phyloP scores from a whole-genome alignment of 805 yeast genomes.

The Ascoidea rubescens region DNA sequence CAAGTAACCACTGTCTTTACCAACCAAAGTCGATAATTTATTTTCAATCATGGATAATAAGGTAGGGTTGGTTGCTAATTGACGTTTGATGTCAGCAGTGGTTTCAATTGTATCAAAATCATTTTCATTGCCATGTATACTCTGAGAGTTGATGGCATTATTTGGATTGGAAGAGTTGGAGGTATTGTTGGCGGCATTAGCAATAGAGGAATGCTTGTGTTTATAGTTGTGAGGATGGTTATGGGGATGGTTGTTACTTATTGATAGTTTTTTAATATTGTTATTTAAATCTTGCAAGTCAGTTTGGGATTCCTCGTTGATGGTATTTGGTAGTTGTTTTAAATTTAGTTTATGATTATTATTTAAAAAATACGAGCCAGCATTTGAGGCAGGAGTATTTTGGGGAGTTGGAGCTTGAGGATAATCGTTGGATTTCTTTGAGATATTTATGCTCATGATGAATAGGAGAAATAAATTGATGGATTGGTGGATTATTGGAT shows the following conservation, averaged over 20 bases:
- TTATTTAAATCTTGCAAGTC: slow-evolving; percentile 20
- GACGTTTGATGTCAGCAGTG: slow-evolving; percentile 16
- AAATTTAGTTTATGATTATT: slow-evolving; percentile 25
- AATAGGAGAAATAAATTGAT: background rate
- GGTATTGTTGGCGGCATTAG: background rate
- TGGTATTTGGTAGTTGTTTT: slow-evolving; percentile 41
- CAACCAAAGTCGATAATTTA: slow-evolving; percentile 71
- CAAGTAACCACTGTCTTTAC: slow-evolving; percentile 78
- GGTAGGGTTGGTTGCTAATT: slow-evolving; percentile 64
- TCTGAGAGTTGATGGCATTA: background rate
- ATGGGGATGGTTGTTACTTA: background rate
- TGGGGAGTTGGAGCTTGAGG: slow-evolving; percentile 97
- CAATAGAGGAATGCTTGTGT: background rate
- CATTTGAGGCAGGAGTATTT: slow-evolving; percentile 87
- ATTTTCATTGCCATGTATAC: no score
- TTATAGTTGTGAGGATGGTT: no score
- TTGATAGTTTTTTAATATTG: no score
- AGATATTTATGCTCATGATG: background rate
- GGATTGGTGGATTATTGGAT: background rate
- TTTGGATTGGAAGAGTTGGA: no score
- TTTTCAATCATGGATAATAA: slow-evolving; percentile 82
- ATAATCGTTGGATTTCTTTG: slow-evolving; percentile 41
- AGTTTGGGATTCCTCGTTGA: slow-evolving; percentile 47
- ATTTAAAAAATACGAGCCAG: slow-evolving; percentile 54
- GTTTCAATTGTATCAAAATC: background rate